These are phyloP conservation scores for Irpex sp. DNA, from an alignment of 1,284 basidiomycete species.

Conservation along the genomic window DNA sequence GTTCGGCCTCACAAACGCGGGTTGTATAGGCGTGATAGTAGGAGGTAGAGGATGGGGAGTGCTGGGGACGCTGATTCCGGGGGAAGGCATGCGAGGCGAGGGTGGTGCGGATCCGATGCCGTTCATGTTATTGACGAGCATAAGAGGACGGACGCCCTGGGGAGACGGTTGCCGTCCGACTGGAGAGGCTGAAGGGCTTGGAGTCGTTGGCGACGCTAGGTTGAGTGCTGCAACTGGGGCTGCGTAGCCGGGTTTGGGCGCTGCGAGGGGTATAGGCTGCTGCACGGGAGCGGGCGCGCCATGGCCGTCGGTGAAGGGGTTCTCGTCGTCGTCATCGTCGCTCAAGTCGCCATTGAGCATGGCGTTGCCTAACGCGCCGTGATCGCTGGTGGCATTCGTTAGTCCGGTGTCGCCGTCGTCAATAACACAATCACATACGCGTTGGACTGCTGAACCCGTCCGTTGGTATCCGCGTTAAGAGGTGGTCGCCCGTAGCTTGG, in stretches of 20 bases:
- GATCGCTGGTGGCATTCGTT: slow-evolving; percentile 43
- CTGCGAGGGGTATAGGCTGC: slow-evolving; percentile 50
- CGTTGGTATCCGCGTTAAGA: slow-evolving; percentile 66
- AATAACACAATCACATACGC: neutral
- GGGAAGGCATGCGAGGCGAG: slow-evolving; percentile 17
- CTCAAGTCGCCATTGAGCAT: slow-evolving; percentile 44
- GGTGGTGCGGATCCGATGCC: slow-evolving; percentile 1
- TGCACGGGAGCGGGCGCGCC: slow-evolving; percentile 30
- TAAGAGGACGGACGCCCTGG: slow-evolving; percentile 36
- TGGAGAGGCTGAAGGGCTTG: slow-evolving; percentile 38
- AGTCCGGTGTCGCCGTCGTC: slow-evolving; percentile 1
- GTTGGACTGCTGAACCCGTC: slow-evolving; percentile 35
- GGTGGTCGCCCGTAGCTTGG: slow-evolving; percentile 62
- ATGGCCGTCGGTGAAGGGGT: slow-evolving; percentile 37
- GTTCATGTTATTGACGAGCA: slow-evolving; percentile 18
- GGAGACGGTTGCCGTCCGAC: slow-evolving; percentile 31
- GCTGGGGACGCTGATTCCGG: slow-evolving; percentile 31
- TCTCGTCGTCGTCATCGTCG: slow-evolving; percentile 29
- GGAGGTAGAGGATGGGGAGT: slow-evolving; percentile 72
- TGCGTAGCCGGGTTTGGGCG: slow-evolving; percentile 70
- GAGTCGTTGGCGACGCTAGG: slow-evolving; percentile 34
- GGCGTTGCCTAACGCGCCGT: slow-evolving; percentile 49
- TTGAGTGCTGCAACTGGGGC: slow-evolving; percentile 62
- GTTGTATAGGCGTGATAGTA: slow-evolving; percentile 73
- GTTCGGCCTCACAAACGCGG: slow-evolving; percentile 67